phyloP scores from a whole-genome alignment of 2,329 filamentous ascomycete genomes.

The Drechslerella stenobrocha region DNA sequence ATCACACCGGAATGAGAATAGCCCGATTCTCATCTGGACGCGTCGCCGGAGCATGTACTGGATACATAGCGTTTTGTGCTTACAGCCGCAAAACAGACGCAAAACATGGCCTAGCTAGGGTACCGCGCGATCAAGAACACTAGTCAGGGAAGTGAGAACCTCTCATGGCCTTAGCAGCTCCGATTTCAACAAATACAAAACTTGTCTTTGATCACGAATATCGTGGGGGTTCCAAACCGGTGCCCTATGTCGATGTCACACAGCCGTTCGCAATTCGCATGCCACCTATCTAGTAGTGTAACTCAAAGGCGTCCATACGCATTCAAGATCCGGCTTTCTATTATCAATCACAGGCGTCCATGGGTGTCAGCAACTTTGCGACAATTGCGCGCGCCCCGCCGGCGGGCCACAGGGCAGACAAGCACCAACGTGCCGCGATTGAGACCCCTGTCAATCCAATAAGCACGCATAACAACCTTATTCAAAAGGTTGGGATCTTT shows the following conservation, averaged over 20 bases:
- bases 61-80: too few relatives aligned
- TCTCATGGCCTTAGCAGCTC: too few relatives aligned
- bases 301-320: not conserved
- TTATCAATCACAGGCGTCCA: not conserved
- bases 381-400: constrained; percentile 12
- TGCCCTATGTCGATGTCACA: too few relatives aligned
- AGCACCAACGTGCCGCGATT: not conserved
- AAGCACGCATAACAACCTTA: constrained; percentile 24
- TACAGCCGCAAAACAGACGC: too few relatives aligned
- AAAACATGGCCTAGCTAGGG: too few relatives aligned
- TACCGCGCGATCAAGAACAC: too few relatives aligned
- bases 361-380: constrained; percentile 5
- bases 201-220: too few relatives aligned
- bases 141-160: too few relatives aligned
- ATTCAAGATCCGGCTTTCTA: not conserved
- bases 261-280: not conserved
- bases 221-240: too few relatives aligned
- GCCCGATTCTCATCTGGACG: too few relatives aligned
- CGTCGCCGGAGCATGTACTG: too few relatives aligned
- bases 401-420: constrained; percentile 46
- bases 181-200: too few relatives aligned
- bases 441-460: constrained; percentile 27
- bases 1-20: not conserved
- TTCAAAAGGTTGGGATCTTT: constrained; percentile 38
- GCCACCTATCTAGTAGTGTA: not conserved